These are phyloP conservation scores for Piper longum DNA, from an alignment of 164 flowering plant genomes.

Conservation along the genomic window DNA sequence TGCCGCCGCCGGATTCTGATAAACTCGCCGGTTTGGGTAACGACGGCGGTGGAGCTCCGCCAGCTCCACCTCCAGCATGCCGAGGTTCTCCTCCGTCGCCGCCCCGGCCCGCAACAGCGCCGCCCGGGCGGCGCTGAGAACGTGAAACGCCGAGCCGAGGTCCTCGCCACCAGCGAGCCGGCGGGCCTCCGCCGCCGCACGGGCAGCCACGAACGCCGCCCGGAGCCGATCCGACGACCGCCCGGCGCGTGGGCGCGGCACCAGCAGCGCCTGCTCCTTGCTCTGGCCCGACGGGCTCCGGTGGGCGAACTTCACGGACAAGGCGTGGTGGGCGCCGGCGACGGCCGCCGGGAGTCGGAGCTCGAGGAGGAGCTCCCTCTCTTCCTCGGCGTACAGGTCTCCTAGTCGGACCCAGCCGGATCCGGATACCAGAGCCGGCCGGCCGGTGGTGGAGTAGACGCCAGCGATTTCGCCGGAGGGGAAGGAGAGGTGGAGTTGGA, in stretches of 20 bases:
- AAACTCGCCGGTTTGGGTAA: neutral
- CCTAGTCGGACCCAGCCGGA: slow-evolving; percentile 39
- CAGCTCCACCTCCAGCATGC: slow-evolving; percentile 47
- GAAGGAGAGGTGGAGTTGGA: slow-evolving; percentile 48
- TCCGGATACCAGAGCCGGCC: slow-evolving; percentile 34
- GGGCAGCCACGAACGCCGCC: slow-evolving; percentile 35
- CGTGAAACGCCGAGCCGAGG: slow-evolving; percentile 37
- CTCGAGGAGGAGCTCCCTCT: slow-evolving; percentile 66
- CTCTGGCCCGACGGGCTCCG: slow-evolving; percentile 49
- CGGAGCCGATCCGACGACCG: slow-evolving; percentile 58
- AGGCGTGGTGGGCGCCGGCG: slow-evolving; percentile 38
- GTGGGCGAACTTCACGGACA: slow-evolving; percentile 45
- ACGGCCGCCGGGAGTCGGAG: slow-evolving; percentile 34
- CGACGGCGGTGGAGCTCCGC: slow-evolving; percentile 44
- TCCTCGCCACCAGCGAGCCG: slow-evolving; percentile 43
- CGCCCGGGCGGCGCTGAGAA: slow-evolving; percentile 59
- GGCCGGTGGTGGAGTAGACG: slow-evolving; percentile 39
- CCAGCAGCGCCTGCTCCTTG: slow-evolving; percentile 32
- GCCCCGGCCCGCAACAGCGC: slow-evolving; percentile 34
- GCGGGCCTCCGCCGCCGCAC: slow-evolving; percentile 74
- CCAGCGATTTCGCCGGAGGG: slow-evolving; percentile 53
- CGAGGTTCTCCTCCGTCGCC: slow-evolving; percentile 36
- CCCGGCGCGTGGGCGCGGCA: slow-evolving; percentile 39
- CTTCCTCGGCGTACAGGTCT: slow-evolving; percentile 83
- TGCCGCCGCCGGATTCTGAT: slow-evolving; percentile 9